Evolutionary conservation across 2,329 filamentous ascomycete genomes (phyloP).

Genomic region (Passalora sequoiae): DNA sequence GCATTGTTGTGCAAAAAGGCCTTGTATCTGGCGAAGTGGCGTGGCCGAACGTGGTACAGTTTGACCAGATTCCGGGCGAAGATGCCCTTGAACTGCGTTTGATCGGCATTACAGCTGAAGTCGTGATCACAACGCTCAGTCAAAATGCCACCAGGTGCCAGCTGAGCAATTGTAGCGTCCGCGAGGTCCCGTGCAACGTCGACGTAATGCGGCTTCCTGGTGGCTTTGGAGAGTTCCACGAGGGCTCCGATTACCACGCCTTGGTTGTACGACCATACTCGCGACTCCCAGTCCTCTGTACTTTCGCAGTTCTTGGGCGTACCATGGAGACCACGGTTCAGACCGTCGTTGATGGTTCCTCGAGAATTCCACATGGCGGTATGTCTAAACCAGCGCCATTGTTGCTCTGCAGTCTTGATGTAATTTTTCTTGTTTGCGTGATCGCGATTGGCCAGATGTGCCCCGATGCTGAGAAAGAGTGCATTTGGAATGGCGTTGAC

Average conservation of each 20-base stretch:
- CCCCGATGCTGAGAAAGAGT: conserved; percentile 51
- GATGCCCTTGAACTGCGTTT: conserved; percentile 64
- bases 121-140: conserved; percentile 34
- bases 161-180: conserved; percentile 34
- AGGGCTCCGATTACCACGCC: conserved; percentile 56
- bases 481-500: conserved; percentile 53
- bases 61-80: conserved; percentile 62
- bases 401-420: conserved; percentile 41
- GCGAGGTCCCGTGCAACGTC: conserved; percentile 36
- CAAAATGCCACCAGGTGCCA: conserved; percentile 37
- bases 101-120: conserved; percentile 36
- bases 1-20: conserved; percentile 57
- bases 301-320: conserved; percentile 15
- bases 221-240: conserved; percentile 46
- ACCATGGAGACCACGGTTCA: too few relatives aligned
- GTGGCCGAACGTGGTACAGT: conserved; percentile 49
- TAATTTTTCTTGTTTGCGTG: conserved; percentile 34
- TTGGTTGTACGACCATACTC: conserved; percentile 50
- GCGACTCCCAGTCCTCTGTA: conserved; percentile 1
- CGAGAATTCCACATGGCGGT: background rate
- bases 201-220: conserved; percentile 31
- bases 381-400: conserved; percentile 47
- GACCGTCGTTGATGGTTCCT: conserved; percentile 47
- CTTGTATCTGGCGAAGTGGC: conserved; percentile 40
- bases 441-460: conserved; percentile 50